Evolutionary conservation across 2,329 filamentous ascomycete genomes (phyloP).

Genomic region (Alternaria alternata): DNA sequence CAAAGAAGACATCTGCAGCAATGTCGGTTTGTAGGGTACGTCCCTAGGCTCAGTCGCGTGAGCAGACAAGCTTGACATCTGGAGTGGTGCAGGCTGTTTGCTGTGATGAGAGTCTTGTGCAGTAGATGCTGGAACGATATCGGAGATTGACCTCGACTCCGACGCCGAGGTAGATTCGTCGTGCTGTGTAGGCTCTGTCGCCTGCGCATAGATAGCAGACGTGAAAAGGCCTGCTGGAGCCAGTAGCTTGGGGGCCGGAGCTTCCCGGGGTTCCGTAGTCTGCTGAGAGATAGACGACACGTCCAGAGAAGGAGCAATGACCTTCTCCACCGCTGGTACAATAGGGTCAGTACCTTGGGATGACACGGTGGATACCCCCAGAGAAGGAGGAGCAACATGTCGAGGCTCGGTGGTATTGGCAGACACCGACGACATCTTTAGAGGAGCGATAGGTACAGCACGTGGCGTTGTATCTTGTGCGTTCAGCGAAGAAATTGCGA

Average conservation of each 20-base stretch:
- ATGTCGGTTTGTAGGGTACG: constrained; percentile 15
- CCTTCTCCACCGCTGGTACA: constrained; percentile 41
- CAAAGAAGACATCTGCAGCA: constrained; percentile 37
- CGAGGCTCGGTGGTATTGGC: constrained; percentile 38
- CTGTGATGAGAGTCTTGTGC: not conserved
- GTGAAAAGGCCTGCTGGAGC: constrained; percentile 32
- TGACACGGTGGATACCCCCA: constrained; percentile 31
- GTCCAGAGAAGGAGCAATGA: constrained; percentile 33
- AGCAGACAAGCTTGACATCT: constrained; percentile 21
- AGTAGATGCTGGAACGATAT: not conserved
- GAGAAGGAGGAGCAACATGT: constrained; percentile 17
- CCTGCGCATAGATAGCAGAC: constrained; percentile 41
- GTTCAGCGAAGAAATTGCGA: constrained; percentile 30
- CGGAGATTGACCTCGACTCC: constrained; percentile 3
- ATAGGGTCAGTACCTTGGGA: constrained; percentile 38
- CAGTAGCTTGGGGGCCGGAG: constrained; percentile 24
- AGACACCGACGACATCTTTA: constrained; percentile 34
- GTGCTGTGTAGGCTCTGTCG: constrained; percentile 32
- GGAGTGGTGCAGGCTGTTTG: constrained; percentile 7
- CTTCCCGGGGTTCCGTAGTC: constrained; percentile 38
- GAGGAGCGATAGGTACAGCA: constrained; percentile 19
- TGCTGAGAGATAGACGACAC: constrained; percentile 41
- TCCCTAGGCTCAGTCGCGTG: constrained; percentile 28
- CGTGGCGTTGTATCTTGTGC: constrained; percentile 34
- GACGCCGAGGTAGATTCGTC: not conserved